phyloP scores from a whole-genome alignment of 306 rosid genomes.

The Citrullus mucosospermus region DNA sequence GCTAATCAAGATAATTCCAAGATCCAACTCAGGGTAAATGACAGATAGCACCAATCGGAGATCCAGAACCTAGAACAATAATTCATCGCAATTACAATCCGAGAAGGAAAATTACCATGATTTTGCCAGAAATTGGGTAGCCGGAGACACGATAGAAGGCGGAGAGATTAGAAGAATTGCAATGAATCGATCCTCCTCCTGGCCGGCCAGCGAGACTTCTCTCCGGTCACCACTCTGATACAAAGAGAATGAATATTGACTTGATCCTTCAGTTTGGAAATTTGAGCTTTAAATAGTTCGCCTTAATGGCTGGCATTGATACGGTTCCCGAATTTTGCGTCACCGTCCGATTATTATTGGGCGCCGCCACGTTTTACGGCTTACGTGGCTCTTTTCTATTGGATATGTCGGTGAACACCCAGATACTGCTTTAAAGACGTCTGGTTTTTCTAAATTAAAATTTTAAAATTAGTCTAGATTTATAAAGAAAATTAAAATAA shows the following conservation, averaged over 20 bases:
- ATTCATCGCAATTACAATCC: not conserved
- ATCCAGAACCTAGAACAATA: not conserved
- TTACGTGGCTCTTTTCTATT: constrained; percentile 7
- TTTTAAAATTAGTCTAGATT: too few species aligned
- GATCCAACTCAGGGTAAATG: not conserved
- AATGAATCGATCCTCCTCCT: not conserved
- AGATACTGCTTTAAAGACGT: not conserved
- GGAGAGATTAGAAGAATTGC: constrained; percentile 1
- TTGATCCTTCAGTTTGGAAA: not conserved
- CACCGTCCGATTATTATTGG: not conserved
- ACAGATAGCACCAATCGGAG: not conserved
- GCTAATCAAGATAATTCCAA: not conserved
- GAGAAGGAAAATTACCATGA: constrained; percentile 17
- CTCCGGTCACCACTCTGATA: not conserved
- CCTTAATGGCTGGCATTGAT: not conserved
- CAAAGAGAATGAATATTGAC: not conserved
- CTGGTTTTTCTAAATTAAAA: too few species aligned
- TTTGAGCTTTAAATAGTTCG: not conserved
- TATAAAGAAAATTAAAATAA: too few species aligned
- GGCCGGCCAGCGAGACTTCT: constrained; percentile 6
- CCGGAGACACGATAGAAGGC: not conserved
- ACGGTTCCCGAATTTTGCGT: not conserved
- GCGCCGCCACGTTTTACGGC: not conserved
- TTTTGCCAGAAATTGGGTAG: constrained; percentile 3
- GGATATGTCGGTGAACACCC: not conserved